These are phyloP conservation scores for Solanum piurae DNA, from an alignment of 257 asterid species.

Conservation along the genomic window DNA sequence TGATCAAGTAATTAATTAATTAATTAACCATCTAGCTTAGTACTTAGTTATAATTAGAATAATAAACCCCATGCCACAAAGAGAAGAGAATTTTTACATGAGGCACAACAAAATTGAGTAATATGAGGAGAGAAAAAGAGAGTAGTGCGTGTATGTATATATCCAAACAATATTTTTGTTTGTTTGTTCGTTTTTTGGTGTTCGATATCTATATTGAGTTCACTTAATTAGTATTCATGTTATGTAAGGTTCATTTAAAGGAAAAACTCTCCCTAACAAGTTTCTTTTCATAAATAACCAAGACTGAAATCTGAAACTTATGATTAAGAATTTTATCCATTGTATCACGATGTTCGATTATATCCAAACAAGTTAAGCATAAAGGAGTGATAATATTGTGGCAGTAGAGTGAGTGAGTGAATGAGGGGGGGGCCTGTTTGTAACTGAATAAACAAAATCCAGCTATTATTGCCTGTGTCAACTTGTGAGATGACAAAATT, in stretches of 20 bases:
- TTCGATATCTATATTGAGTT: neutral
- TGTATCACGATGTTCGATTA: neutral
- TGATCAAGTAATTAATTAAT: neutral
- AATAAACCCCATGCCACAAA: neutral
- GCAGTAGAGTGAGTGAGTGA: conserved; percentile 19
- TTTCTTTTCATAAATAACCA: neutral
- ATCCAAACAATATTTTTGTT: conserved; percentile 5
- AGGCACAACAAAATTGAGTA: neutral
- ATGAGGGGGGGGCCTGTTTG: conserved; percentile 27
- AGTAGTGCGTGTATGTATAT: neutral
- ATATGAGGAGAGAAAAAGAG: neutral
- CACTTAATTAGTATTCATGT: too few relatives aligned
- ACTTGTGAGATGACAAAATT: conserved; percentile 40
- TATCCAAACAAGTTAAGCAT: conserved; percentile 14
- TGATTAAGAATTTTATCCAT: neutral
- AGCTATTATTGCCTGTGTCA: conserved; percentile 53
- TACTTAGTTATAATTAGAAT: neutral
- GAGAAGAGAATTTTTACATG: neutral
- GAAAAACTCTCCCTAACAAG: neutral
- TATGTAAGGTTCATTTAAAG: neutral
- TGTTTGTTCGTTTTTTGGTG: neutral
- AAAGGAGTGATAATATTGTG: conserved; percentile 22
- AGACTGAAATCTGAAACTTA: neutral
- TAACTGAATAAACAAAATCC: conserved; percentile 50
- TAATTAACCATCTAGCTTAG: neutral